Evolutionary conservation across 2,329 filamentous ascomycete genomes (phyloP).

Genomic region (Pezicula carpinea): DNA sequence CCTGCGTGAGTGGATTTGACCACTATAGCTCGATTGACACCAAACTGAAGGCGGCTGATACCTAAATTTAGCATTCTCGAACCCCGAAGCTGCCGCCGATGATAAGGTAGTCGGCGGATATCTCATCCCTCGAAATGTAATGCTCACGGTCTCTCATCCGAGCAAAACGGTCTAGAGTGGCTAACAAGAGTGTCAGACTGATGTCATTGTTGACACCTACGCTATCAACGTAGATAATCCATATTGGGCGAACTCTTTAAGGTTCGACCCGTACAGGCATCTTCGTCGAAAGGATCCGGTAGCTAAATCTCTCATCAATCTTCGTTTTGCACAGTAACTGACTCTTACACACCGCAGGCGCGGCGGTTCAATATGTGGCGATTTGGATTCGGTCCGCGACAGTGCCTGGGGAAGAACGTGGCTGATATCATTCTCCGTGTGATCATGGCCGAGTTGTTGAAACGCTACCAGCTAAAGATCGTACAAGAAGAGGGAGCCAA

Average conservation of each 20-base stretch:
- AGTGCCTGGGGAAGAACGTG: constrained; percentile 38
- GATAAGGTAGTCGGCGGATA: constrained; percentile 30
- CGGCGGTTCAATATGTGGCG: constrained; percentile 36
- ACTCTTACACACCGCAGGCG: no score
- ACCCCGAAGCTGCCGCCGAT: constrained; percentile 35
- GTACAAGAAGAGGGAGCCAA: no score
- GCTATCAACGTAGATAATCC: constrained; percentile 36
- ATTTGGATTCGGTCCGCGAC: constrained; percentile 40
- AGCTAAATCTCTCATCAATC: no score
- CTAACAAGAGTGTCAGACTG: not conserved
- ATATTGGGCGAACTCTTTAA: constrained; percentile 34
- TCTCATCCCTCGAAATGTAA: constrained; percentile 25
- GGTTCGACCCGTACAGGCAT: no score
- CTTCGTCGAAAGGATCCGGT: no score
- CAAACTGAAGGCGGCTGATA: constrained; percentile 23
- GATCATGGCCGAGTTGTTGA: no score
- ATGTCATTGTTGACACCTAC: constrained; percentile 35
- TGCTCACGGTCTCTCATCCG: no score
- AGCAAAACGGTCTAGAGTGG: no score
- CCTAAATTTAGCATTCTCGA: constrained; percentile 36
- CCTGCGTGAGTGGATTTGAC: not conserved
- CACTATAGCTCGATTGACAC: not conserved
- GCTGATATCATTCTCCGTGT: constrained; percentile 32
- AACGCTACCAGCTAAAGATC: no score
- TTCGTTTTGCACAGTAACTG: no score